Evolutionary conservation across 2,329 filamentous ascomycete species (phyloP).

Genomic region (Neospermospora avenae): DNA sequence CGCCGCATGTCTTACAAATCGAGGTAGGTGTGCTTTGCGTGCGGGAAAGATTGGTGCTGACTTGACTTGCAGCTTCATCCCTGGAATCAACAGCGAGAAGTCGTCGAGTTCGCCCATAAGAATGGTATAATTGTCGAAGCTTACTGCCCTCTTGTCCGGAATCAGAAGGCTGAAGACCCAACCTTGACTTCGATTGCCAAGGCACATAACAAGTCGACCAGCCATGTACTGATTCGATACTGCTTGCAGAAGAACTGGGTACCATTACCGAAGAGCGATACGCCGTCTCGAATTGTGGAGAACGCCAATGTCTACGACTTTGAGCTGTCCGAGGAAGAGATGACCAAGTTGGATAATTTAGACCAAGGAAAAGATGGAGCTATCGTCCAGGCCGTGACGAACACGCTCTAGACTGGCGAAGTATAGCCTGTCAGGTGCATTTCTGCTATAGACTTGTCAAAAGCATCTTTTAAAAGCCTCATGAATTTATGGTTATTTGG

Average conservation of each 20-base stretch:
- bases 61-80: conserved; percentile 60
- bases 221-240: conserved; percentile 67
- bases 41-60: conserved; percentile 60
- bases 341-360: conserved; percentile 49
- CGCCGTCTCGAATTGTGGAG: conserved; percentile 52
- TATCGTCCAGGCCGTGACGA: conserved; percentile 32
- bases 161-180: conserved; percentile 58
- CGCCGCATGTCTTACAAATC: conserved; percentile 70
- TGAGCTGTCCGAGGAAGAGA: conserved; percentile 52
- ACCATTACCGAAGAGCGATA: conserved; percentile 65
- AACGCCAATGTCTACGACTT: conserved; percentile 63
- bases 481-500: too few species aligned
- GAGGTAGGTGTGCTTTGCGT: conserved; percentile 50
- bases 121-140: conserved; percentile 51
- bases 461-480: too few species aligned
- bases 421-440: background rate
- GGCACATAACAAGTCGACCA: conserved; percentile 57
- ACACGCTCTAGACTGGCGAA: conserved; percentile 2
- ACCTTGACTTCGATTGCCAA: conserved; percentile 53
- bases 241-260: conserved; percentile 68
- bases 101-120: conserved; percentile 47
- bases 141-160: conserved; percentile 54
- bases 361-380: conserved; percentile 46
- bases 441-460: too few species aligned
- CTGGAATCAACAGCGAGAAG: conserved; percentile 59